Evolutionary conservation across 495 filamentous ascomycete genomes (phyloP), one percentile per base, ranked within the genome.

Genomic region (Neurospora intermedia): DNA sequence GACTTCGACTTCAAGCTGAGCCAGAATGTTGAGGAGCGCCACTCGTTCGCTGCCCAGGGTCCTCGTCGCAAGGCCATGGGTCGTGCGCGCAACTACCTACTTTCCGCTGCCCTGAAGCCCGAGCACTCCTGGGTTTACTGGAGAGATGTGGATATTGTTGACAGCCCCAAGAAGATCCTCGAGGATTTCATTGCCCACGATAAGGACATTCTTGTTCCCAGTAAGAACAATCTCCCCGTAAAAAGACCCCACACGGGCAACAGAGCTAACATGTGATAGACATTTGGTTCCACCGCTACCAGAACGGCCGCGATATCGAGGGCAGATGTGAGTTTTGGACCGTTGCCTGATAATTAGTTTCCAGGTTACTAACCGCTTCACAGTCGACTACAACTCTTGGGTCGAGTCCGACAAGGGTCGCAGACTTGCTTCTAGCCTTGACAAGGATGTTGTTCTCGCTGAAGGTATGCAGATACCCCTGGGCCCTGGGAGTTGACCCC

Each of bases 361-460:
- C 46, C 23, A 41, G 31, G 31, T 13, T 31, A 69, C 78, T 81
- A 72, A 82, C 73, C 23, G 11, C 10, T 10, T 46, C 42, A 31
- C 76, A 97, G 94, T 98, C 77, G 96, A 99, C 81, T 99, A 98
- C 84, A 99, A 99, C 83, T 99, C 96, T 0, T 99, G 96, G 96
- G 90, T 97, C 77, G 96, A 99, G 84, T 96, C 96, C 20, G 89
- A 92, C 59, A 91, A 94, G 80, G 94, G 85, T 71, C 88, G 90
- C 20, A 91, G 89, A 73, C 86, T 98, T 66, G 88, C 91, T 13
- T 81, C 87, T 15, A 89, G 85, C 42, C 87, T 97, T n/a, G 83
- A 89, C 73, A 92, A 93, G 78, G 90, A 97, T 76, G 83, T 90
- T 43, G 85, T 99, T 75, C 82, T 99, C 42, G 96, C 92, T 42